Base-by-base conservation (phyloP, 176 grass and related monocot species). In the Ampelocalamus luodianensis region DNA sequence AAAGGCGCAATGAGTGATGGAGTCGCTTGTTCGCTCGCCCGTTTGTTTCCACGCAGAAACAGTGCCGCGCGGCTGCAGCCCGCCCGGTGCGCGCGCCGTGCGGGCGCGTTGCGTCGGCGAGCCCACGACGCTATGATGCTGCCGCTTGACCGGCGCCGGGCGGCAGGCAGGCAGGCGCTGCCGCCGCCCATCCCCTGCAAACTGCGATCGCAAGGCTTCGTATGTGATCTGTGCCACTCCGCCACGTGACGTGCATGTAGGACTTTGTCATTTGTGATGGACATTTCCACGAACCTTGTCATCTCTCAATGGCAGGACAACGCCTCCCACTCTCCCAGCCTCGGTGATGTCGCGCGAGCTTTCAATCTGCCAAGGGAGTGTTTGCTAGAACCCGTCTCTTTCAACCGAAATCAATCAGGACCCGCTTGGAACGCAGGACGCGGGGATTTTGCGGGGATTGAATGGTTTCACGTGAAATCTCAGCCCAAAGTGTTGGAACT, bases 1-100 rank as follows among this genome's bases (percentile, higher is more conserved):
- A 83, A 83, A 54, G 60, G 51, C 36, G 37, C 68, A 65, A 85
- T 88, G 37, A 90, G 70, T 81, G 76, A 75, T 48, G 55, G 8
- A 59, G 55, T 59, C 8, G 55, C 20, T 20, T 56, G 54, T 8
- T n/a, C 0, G 18, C 45, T 48, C 45, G 45, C 5, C 10, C 54
- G 54, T n/a, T 1, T 1, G 54, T n/a, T 56, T 56, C 7, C 53
- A 9, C 20, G 53, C 18, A 22, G 6, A 10, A n/a, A n/a, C 54
- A 10, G 54, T 22, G 54, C 54, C 54, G 20, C 48, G 48, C 48
- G 12, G 45, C 45, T 0, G 45, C 45, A 48, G 45, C 45, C 15
- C 50, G 50, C 50, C 51, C 51, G 49, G 49, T 16, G 51, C 17
- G 51, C n/a, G n/a, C n/a, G n/a, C n/a, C n/a, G n/a, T n/a, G n/a